Base-by-base conservation (phyloP, 1,284 basidiomycete genomes). In the Heimioporus retisporus region DNA sequence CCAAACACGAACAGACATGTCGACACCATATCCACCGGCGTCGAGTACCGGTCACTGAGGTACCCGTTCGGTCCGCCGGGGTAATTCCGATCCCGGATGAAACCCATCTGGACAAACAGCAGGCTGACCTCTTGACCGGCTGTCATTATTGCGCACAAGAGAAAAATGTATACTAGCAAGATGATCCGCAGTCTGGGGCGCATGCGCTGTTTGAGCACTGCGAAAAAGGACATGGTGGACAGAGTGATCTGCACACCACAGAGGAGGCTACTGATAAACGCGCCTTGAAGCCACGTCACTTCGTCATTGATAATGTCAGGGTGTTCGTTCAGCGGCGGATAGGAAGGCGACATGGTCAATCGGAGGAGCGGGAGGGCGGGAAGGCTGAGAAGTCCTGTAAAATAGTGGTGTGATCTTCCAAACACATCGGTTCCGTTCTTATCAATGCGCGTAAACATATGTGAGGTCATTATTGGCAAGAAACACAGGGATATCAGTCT, bases 241-340 rank as follows among this genome's bases (percentile, higher is more conserved):
- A 74, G 71, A 6, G 69, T 67, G 54, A 72, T 64, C 42, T 75
- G 73, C 23, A 75, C 44, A 1, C 73, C 73, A 19, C 66, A 74
- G 53, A 75, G 60, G 42, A 76, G 61, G 44, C 61, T 68, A 51
- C 73, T 65, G 42, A 76, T 23, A 44, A 76, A 67, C 6, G 74
- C 73, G 42, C 73, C 74, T 59, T 74, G 74, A 15, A 74, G 71
- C 75, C 73, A 74, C 31, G 71, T n/a, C 6, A 69, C 55, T 50
- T 76, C 72, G 25, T 64, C 66, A 21, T 1, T 14, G 21, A 67
- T 64, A 31, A 58, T 8, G 35, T 66, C 0, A 8, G 0, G 25
- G 18, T 71, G 40, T 42, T 76, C 65, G 16, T 67, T 35, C 35
- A 35, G 7, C 6, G 55, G 65, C 13, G 56, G 61, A 23, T 61